phyloP scores from a whole-genome alignment of 2,329 filamentous ascomycete species.

The Pseudogymnoascus sp. region DNA sequence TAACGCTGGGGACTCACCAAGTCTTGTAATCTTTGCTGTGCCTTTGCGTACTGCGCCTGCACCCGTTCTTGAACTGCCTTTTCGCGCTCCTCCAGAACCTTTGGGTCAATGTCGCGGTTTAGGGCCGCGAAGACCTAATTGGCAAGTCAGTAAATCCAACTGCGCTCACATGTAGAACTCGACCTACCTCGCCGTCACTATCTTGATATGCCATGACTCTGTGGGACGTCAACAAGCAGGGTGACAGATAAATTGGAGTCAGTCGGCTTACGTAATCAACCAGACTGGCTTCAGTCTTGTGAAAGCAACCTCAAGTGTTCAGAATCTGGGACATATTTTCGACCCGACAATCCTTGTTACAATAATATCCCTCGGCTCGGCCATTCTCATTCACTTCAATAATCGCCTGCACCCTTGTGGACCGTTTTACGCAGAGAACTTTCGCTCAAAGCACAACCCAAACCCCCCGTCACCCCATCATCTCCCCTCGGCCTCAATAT shows the following conservation, averaged over 20 bases:
- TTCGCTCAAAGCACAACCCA: background rate
- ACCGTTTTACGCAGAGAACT: background rate
- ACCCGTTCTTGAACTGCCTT: conserved; percentile 46
- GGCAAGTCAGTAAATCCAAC: conserved; percentile 17
- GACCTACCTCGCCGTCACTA: conserved; percentile 39
- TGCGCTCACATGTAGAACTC: conserved; percentile 27
- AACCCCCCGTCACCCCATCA: conserved; percentile 6
- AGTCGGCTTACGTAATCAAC: background rate
- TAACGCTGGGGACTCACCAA: conserved; percentile 44
- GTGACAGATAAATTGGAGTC: conserved; percentile 5
- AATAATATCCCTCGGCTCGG: background rate
- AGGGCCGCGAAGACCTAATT: conserved; percentile 53
- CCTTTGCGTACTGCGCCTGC: conserved; percentile 31
- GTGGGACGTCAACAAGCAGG: background rate
- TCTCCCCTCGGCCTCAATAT: conserved; percentile 36
- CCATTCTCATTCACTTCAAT: background rate
- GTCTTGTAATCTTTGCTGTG: conserved; percentile 56
- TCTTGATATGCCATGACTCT: conserved; percentile 10
- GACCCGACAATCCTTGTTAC: conserved; percentile 12
- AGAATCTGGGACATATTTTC: conserved; percentile 16
- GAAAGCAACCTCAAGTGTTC: background rate
- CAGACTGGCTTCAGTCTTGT: background rate
- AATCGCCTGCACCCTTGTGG: background rate
- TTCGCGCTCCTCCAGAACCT: conserved; percentile 51
- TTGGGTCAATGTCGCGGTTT: conserved; percentile 50